phyloP scores from a whole-genome alignment of 352 stramenopile species.

The Globisporangium viniferum region DNA sequence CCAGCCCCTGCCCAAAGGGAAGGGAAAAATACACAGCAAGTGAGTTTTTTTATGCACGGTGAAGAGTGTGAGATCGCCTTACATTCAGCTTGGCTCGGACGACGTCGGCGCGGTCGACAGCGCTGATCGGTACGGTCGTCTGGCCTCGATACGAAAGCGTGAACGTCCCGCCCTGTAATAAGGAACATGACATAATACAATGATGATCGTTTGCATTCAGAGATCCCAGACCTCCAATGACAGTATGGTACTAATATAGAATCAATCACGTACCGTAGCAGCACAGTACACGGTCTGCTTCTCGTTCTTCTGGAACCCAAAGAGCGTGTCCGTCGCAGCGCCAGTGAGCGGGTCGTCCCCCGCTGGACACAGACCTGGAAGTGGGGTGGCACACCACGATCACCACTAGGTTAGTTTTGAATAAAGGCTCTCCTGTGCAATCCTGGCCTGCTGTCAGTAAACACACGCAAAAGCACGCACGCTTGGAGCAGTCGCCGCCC shows the following conservation, averaged over 20 bases:
- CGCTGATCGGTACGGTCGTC: constrained; percentile 68
- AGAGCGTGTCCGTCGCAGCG: constrained; percentile 49
- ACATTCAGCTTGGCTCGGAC: constrained; percentile 73
- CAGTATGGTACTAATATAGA: not conserved
- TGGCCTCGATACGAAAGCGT: constrained; percentile 61
- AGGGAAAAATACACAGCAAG: not conserved
- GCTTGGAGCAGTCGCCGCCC: constrained; percentile 84
- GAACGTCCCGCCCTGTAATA: constrained; percentile 52
- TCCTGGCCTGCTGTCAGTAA: too few species aligned
- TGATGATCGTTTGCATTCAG: too few species aligned
- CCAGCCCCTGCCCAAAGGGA: constrained; percentile 31
- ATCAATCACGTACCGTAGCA: constrained; percentile 39
- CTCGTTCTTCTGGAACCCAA: constrained; percentile 80
- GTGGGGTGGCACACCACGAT: too few species aligned
- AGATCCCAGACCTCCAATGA: not conserved
- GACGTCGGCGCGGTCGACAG: constrained; percentile 50
- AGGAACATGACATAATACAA: not conserved
- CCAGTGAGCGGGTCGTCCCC: constrained; percentile 78
- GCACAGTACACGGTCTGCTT: constrained; percentile 70
- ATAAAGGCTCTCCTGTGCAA: too few species aligned
- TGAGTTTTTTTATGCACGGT: too few species aligned
- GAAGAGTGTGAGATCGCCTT: constrained; percentile 2
- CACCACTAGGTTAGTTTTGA: too few species aligned
- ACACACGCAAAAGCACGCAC: constrained; percentile 25
- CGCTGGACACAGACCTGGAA: constrained; percentile 34